Base-by-base conservation (phyloP, 306 rosid genomes). In the Albizia julibrissin region DNA sequence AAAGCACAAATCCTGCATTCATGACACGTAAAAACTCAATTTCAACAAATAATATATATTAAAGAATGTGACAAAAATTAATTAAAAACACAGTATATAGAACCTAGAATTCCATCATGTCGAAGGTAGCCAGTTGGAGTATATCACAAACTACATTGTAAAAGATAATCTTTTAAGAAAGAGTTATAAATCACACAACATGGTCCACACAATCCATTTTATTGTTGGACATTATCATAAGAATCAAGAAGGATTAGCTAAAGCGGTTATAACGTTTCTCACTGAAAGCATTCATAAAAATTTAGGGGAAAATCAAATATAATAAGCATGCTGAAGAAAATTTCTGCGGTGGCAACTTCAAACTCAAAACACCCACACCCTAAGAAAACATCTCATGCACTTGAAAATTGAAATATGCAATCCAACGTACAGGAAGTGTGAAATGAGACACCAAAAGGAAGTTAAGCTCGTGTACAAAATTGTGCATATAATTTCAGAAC, bases 1-100 rank as follows among this genome's bases (percentile, higher is more conserved):
- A 95, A 42, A 95, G 84, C 80, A 89, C 3, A 76, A 95, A 95
- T 49, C 99, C 98, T 95, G 94, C 91, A 88, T 33, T 52, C 13
- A 43, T 72, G 61, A 10, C 19, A 40, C n/a, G 64, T 31, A 40
- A 64, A 82, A 65, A 37, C 72, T 61, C 85, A 79, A 59, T 72
- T 47, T 83, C 34, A 26, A 66, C 74, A 22, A 81, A 74, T 33
- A 44, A 58, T 46, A 61, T 47, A 31, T 13, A 76, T 59, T 77
- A 65, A 65, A 75, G 26, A 54, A 72, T 11, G 22, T 29, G 43
- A 46, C 8, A 27, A 65, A 43, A 77, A 43, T 21, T 13, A 1
- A 61, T 33, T 2, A 74, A 27, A 52, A 4, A 59, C 59, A 4
- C 0, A 2, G 19, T n/a, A 61, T 12, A 26, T 13, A 11, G 68